phyloP scores from a whole-genome alignment of 164 flowering plant species.

The Stephania cephalantha region DNA sequence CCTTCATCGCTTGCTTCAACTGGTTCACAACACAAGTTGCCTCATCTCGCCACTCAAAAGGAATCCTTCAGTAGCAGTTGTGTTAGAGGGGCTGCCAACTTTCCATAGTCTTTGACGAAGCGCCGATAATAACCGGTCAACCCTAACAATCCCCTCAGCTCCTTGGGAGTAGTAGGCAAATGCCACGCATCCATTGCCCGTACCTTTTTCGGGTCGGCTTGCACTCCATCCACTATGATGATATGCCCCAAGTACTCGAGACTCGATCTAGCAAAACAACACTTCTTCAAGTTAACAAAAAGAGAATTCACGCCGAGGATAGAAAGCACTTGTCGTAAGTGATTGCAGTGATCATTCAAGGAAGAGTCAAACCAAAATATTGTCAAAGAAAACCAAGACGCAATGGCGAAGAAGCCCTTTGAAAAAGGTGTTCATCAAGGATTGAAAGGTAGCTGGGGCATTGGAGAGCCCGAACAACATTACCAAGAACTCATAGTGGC shows the following conservation, averaged over 20 bases:
- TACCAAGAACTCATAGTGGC: not conserved
- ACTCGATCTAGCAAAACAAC: not conserved
- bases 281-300: not conserved
- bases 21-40: not conserved
- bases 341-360: not conserved
- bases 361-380: not conserved
- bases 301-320: not conserved
- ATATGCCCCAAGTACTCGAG: not conserved
- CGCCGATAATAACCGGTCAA: not conserved
- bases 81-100: conserved; percentile 1
- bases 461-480: no score
- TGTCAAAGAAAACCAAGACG: not conserved
- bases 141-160: not conserved
- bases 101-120: not conserved
- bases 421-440: no score
- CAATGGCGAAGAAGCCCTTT: no score
- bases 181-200: not conserved
- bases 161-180: not conserved
- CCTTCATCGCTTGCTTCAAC: conserved; percentile 9
- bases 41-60: conserved; percentile 8
- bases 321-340: not conserved
- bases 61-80: not conserved
- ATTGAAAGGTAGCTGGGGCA: no score
- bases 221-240: not conserved
- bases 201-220: not conserved